Evolutionary conservation across 495 filamentous ascomycete genomes (phyloP).

Genomic region (Umbilicaria muhlenbergii): DNA sequence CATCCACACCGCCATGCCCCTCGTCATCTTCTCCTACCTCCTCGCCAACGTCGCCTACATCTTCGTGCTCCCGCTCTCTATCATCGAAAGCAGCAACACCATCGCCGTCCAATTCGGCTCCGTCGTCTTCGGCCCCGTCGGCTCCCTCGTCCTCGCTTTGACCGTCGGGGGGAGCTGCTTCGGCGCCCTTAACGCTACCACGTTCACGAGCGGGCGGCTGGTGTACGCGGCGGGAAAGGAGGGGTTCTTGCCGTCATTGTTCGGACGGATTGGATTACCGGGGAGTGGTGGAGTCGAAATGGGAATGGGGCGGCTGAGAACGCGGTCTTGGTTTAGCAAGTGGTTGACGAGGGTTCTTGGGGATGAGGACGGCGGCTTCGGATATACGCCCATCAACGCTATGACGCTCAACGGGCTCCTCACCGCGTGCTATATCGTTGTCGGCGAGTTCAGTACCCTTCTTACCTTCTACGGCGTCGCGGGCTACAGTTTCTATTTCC

Average conservation of each 20-base stretch:
- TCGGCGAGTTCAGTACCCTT: slow-evolving; percentile 83
- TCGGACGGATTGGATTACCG: slow-evolving; percentile 69
- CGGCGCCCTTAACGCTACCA: slow-evolving; percentile 85
- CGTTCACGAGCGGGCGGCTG: slow-evolving; percentile 81
- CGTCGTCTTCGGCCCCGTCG: slow-evolving; percentile 74
- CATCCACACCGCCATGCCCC: slow-evolving; percentile 92
- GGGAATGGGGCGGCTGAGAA: slow-evolving; percentile 30
- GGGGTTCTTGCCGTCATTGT: slow-evolving; percentile 74
- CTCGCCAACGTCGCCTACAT: slow-evolving; percentile 88
- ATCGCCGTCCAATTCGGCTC: slow-evolving; percentile 86
- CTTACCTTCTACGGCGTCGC: slow-evolving; percentile 95
- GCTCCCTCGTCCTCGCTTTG: slow-evolving; percentile 73
- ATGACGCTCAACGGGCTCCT: slow-evolving; percentile 64
- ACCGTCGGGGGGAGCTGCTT: slow-evolving; percentile 80
- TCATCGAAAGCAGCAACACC: slow-evolving; percentile 76
- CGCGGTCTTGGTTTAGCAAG: slow-evolving; percentile 41
- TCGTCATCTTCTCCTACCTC: slow-evolving; percentile 82
- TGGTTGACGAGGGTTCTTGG: slow-evolving; percentile 41
- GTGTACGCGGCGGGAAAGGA: slow-evolving; percentile 93
- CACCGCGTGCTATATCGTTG: slow-evolving; percentile 57
- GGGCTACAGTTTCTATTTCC: slow-evolving; percentile 91
- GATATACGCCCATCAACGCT: slow-evolving; percentile 78
- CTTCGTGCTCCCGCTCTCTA: slow-evolving; percentile 69
- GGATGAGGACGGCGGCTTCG: slow-evolving; percentile 41
- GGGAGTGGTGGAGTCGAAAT: slow-evolving; percentile 19